Base-by-base conservation (phyloP, 1,284 basidiomycete genomes). In the Ustilago sp. region DNA sequence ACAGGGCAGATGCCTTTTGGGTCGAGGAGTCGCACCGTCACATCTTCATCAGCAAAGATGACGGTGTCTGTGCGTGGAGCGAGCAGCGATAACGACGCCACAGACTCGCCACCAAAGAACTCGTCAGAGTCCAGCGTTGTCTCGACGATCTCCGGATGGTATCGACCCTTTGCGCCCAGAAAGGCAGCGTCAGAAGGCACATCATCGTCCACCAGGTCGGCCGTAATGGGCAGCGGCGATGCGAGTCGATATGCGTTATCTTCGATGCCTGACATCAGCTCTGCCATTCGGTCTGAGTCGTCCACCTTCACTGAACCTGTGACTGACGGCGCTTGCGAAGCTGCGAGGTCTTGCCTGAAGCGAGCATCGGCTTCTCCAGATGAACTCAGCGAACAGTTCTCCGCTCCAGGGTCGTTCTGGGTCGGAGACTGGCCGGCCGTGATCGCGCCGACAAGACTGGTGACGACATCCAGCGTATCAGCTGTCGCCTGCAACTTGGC, bases 201-300 rank as follows among this genome's bases (percentile, higher is more conserved):
- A 83, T 98, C 94, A 82, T 98, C 96, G 48, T 89, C 88, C 54
- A 98, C 92, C 90, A 98, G 91, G 86, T 98, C 95, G 4, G 93
- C 91, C 4, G 91, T 89, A 5, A 91, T 90, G 7, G 87, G 81
- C 72, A 94, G 45, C 15, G 74, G 91, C 0, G 93, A 92, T 7
- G 91, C 85, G 28, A 88, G 88, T 56, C 88, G 89, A 87, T 97
- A 98, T 0, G 94, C 93, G 41, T 92, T 86, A 64, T 95, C 92
- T 67, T 97, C 94, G 32, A 98, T 87, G 17, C 93, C 93, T 60
- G 90, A 93, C 45, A 65, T 52, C 12, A 82, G 52, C 34, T 63
- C 63, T 0, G 65, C 68, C 63, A 67, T 69, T 35, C 57, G 43
- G 9, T 63, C 64, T 4, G 53, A 61, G 36, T 62, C 54, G 36